A percentile compares a stretch with the other conserved stretches of the same genome.
phyloP scores from a whole-genome alignment of 441 rosid species.

The Eugenia klotzschiana region DNA sequence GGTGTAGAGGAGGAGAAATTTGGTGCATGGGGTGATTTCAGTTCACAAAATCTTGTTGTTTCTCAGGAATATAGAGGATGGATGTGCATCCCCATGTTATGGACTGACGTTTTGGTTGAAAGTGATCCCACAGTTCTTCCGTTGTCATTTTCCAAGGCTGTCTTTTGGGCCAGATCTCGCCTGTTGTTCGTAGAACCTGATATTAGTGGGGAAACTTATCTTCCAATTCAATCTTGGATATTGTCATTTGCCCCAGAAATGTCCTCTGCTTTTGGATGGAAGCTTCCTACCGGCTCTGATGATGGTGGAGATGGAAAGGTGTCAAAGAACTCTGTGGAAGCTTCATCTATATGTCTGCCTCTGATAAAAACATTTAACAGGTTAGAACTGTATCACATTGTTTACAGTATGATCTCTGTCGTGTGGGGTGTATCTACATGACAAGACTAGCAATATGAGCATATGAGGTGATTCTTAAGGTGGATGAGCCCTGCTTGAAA shows the following conservation, averaged over 20 bases:
- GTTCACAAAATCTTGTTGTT: slow-evolving; percentile 46
- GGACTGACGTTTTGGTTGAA: slow-evolving; percentile 78
- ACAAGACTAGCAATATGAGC: not conserved
- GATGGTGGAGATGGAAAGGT: slow-evolving; percentile 76
- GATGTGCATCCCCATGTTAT: slow-evolving; percentile 94
- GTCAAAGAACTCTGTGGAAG: slow-evolving; percentile 75
- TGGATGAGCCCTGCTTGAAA: not conserved
- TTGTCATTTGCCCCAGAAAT: slow-evolving; percentile 55
- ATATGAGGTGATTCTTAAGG: not conserved
- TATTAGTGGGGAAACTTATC: slow-evolving; percentile 43
- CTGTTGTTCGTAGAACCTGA: slow-evolving; percentile 77
- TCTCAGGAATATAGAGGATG: slow-evolving; percentile 54
- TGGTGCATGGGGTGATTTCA: slow-evolving; percentile 64
- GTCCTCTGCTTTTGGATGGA: slow-evolving; percentile 82
- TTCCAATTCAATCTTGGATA: slow-evolving; percentile 65
- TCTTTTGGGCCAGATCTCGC: slow-evolving; percentile 87
- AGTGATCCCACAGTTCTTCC: slow-evolving; percentile 54
- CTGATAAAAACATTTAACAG: slow-evolving; percentile 70
- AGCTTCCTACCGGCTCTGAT: slow-evolving; percentile 83
- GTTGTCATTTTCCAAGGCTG: slow-evolving; percentile 70
- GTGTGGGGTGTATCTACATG: not conserved
- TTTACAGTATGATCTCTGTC: not conserved
- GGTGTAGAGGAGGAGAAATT: slow-evolving; percentile 30
- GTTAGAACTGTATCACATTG: slow-evolving; percentile 15
- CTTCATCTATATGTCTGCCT: slow-evolving; percentile 58